Conservation (phyloP, 306 rosid species). For the Nissolia schottii region DNA sequence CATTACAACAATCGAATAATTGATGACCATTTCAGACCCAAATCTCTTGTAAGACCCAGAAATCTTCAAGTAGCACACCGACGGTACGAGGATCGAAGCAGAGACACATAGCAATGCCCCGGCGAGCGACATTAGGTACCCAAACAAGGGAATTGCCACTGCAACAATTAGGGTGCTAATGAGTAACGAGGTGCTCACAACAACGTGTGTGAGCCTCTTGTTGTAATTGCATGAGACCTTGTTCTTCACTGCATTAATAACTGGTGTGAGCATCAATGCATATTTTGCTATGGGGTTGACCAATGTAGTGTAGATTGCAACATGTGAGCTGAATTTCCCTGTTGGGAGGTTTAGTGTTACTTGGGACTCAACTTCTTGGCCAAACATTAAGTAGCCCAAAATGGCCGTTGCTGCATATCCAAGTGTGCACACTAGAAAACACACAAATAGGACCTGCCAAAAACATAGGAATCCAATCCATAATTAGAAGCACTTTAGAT, state of each 20-base stretch:
- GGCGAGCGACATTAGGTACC: conserved; percentile 55
- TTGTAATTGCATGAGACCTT: conserved; percentile 29
- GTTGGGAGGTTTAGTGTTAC: conserved; percentile 65
- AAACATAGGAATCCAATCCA: not conserved
- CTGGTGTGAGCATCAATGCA: conserved; percentile 68
- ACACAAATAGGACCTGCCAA: conserved; percentile 50
- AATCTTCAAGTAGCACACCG: conserved; percentile 72
- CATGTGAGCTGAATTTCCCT: conserved; percentile 45
- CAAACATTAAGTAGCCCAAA: conserved; percentile 70
- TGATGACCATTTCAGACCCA: conserved; percentile 34
- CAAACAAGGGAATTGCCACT: conserved; percentile 44
- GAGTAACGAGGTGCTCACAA: conserved; percentile 40
- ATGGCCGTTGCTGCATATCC: conserved; percentile 66
- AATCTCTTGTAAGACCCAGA: conserved; percentile 46
- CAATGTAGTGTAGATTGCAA: conserved; percentile 68
- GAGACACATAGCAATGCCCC: conserved; percentile 64
- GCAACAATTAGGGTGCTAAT: conserved; percentile 50
- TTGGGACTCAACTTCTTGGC: conserved; percentile 53
- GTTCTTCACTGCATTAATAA: conserved; percentile 41
- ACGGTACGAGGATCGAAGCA: conserved; percentile 57
- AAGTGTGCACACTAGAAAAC: conserved; percentile 54
- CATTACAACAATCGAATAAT: conserved; percentile 37
- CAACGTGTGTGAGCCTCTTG: conserved; percentile 31
- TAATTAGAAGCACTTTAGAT: not conserved
- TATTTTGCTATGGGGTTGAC: conserved; percentile 72